These are phyloP conservation scores for Zygosaccharomyces bisporus DNA, from an alignment of 805 yeast species.

Conservation along the genomic window DNA sequence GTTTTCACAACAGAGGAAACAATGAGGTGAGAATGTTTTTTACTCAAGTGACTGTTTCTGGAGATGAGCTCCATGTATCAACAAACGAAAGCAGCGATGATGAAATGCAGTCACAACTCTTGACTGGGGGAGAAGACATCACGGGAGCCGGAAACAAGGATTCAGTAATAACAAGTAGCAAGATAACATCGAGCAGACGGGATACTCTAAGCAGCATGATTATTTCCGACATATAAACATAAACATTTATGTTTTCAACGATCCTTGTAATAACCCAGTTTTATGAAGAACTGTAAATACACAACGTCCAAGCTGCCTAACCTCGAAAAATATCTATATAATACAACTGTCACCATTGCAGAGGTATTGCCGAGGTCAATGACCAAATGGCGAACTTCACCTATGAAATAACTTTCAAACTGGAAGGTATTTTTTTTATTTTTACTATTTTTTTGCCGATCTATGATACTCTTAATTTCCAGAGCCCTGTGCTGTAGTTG, in stretches of 20 bases:
- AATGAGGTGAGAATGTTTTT: slow-evolving; percentile 63
- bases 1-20: slow-evolving; percentile 59
- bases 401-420: not conserved
- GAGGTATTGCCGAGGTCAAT: not conserved
- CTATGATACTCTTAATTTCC: not conserved
- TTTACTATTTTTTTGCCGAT: not conserved
- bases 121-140: not conserved
- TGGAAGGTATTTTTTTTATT: not conserved
- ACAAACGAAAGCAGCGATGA: slow-evolving; percentile 4
- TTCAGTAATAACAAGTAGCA: not conserved
- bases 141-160: not conserved
- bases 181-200: not conserved
- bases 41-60: slow-evolving; percentile 52
- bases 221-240: slow-evolving; percentile 17
- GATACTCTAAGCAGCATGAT: slow-evolving; percentile 23
- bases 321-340: slow-evolving; percentile 3
- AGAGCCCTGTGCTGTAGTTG: not conserved
- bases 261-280: not conserved
- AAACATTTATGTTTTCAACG: not conserved
- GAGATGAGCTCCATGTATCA: not conserved
- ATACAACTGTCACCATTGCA: slow-evolving; percentile 5
- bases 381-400: not conserved
- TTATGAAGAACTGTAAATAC: not conserved
- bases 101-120: not conserved
- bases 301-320: slow-evolving; percentile 1